These are phyloP conservation scores for Diophrys appendiculata DNA, from an alignment of 73 alveolate genomes.

Conservation along the genomic window DNA sequence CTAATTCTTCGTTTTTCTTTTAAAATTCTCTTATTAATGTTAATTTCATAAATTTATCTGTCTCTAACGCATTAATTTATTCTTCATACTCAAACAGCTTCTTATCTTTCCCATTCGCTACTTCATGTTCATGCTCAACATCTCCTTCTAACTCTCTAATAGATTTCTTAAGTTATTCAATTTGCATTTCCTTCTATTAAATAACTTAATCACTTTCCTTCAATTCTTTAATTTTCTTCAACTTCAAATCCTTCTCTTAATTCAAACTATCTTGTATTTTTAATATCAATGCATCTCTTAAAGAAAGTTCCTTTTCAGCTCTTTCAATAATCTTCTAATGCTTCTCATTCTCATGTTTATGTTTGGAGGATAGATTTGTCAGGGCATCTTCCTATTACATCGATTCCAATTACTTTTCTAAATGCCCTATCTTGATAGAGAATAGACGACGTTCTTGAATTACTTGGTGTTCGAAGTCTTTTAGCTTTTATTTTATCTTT, in stretches of 20 bases:
- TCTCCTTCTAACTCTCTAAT: background rate
- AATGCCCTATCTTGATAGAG: too few species aligned
- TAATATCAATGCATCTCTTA: background rate
- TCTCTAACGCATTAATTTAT: background rate
- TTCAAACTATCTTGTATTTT: background rate
- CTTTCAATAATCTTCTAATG: background rate
- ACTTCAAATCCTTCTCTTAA: background rate
- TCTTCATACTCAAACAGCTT: background rate
- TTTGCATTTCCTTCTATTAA: background rate
- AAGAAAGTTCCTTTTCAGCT: background rate
- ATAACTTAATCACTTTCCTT: background rate
- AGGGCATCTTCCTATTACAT: too few species aligned
- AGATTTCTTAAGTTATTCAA: background rate
- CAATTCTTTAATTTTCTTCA: too few species aligned
- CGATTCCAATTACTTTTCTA: too few species aligned
- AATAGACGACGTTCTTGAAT: too few species aligned
- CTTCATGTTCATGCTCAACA: background rate
- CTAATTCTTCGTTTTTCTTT: background rate
- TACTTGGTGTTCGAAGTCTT: too few species aligned
- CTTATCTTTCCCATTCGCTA: conserved; percentile 2
- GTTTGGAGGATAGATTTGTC: too few species aligned
- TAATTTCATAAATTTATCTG: background rate
- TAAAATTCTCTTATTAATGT: background rate
- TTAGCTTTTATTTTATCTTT: too few species aligned
- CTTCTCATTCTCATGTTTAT: too few species aligned